Conservation (phyloP, 805 yeast genomes). For the Torulaspora indica region DNA sequence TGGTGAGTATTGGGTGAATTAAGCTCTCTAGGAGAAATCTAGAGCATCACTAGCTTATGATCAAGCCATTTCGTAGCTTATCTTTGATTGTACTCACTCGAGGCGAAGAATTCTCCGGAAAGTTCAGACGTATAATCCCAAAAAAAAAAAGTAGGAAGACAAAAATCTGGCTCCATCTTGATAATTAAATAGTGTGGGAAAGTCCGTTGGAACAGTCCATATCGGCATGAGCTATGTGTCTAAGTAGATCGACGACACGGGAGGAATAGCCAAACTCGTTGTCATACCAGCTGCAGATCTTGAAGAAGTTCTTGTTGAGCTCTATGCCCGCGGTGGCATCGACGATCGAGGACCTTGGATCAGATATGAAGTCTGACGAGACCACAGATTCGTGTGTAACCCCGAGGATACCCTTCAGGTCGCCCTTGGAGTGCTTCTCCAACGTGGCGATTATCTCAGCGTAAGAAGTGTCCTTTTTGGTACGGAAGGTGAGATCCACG, state of each 20-base stretch:
- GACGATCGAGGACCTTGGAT: conserved; percentile 79
- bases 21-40: no score
- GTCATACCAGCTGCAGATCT: conserved; percentile 92
- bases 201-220: background rate
- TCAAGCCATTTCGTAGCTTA: background rate
- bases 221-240: conserved; percentile 61
- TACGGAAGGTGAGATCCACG: conserved; percentile 85
- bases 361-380: conserved; percentile 82
- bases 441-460: conserved; percentile 75
- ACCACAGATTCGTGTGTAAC: conserved; percentile 93
- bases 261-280: conserved; percentile 95
- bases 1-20: no score
- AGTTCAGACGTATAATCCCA: background rate
- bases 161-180: no score
- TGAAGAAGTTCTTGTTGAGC: conserved; percentile 82
- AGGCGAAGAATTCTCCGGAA: conserved; percentile 1
- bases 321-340: conserved; percentile 89
- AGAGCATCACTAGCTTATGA: no score
- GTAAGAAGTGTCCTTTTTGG: conserved; percentile 70
- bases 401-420: conserved; percentile 76
- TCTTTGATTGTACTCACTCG: background rate
- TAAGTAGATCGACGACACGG: conserved; percentile 88
- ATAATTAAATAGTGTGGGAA: background rate
- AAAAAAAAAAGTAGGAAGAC: background rate
- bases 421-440: conserved; percentile 72